phyloP scores from a whole-genome alignment of 495 filamentous ascomycete genomes.

The Chaetomidium leptoderma region DNA sequence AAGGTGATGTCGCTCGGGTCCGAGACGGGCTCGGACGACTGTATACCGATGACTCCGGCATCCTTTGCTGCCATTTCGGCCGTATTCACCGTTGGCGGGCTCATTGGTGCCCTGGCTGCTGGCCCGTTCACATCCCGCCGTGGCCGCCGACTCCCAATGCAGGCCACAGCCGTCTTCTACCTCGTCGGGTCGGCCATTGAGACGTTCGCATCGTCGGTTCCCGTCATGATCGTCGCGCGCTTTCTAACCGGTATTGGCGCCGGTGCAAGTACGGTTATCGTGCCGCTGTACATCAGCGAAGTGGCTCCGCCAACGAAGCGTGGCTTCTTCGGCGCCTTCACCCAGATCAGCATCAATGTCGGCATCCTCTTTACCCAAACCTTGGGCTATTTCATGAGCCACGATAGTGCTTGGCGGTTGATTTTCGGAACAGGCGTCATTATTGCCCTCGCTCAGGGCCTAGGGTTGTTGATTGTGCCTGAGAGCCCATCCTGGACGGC shows the following conservation, averaged over 20 bases:
- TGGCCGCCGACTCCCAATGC: slow-evolving; percentile 70
- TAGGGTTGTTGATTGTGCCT: slow-evolving; percentile 65
- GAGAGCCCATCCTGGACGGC: slow-evolving; percentile 88
- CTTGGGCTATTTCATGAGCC: slow-evolving; percentile 80
- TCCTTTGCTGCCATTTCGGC: slow-evolving; percentile 80
- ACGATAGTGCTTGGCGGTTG: slow-evolving; percentile 71
- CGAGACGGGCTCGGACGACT: slow-evolving; percentile 52
- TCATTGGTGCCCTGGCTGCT: slow-evolving; percentile 73
- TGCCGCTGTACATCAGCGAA: slow-evolving; percentile 93
- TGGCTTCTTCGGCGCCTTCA: slow-evolving; percentile 86
- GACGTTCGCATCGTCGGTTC: slow-evolving; percentile 62
- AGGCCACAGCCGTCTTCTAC: slow-evolving; percentile 69
- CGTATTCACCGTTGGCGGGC: slow-evolving; percentile 86
- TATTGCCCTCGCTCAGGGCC: slow-evolving; percentile 59
- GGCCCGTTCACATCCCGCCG: slow-evolving; percentile 67
- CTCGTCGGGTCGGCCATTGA: slow-evolving; percentile 70
- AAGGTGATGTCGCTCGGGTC: slow-evolving; percentile 28
- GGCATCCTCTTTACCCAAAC: slow-evolving; percentile 82
- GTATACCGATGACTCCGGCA: slow-evolving; percentile 73
- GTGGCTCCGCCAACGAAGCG: slow-evolving; percentile 71
- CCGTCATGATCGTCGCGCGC: slow-evolving; percentile 64
- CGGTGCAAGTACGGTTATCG: slow-evolving; percentile 84
- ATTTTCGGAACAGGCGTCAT: slow-evolving; percentile 71
- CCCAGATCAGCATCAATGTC: slow-evolving; percentile 91
- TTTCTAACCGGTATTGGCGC: slow-evolving; percentile 78